These are phyloP conservation scores for Alternaria sp. DNA, from an alignment of 2,329 filamentous ascomycete species.

Conservation along the genomic window DNA sequence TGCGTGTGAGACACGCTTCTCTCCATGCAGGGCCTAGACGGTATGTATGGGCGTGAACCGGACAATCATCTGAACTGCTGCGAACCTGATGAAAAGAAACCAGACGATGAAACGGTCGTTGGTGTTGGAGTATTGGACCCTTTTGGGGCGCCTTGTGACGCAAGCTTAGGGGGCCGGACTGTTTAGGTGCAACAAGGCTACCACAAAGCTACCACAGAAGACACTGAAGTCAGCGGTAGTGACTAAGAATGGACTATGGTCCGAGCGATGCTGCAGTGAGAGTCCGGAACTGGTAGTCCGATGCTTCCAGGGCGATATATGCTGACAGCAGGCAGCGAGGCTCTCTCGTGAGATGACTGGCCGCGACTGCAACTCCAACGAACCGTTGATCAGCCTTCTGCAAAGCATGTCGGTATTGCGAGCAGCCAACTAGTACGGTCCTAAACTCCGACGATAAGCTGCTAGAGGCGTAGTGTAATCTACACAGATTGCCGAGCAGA, in stretches of 20 bases:
- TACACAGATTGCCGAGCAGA: slow-evolving; percentile 22
- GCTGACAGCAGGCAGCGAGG: not conserved
- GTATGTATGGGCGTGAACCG: not conserved
- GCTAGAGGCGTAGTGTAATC: slow-evolving; percentile 11
- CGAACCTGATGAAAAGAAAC: not conserved
- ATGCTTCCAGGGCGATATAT: not conserved
- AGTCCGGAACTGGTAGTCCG: not conserved
- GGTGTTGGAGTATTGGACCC: not conserved
- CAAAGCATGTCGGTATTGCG: not conserved
- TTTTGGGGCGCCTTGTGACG: slow-evolving; percentile 2
- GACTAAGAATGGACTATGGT: not conserved
- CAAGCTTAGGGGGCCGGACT: not conserved
- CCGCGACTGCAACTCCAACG: not conserved
- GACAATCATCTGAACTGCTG: not conserved
- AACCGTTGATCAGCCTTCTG: not conserved
- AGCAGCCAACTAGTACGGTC: slow-evolving; percentile 18
- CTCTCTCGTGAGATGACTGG: not conserved
- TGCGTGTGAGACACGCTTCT: not conserved
- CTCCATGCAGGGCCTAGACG: not conserved
- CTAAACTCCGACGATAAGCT: slow-evolving; percentile 15
- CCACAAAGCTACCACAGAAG: not conserved
- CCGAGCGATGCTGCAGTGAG: not conserved
- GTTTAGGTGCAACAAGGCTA: not conserved
- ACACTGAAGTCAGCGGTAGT: not conserved
- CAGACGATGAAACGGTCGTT: slow-evolving; percentile 1